Evolutionary conservation across 2,329 filamentous ascomycete genomes (phyloP).

Genomic region (Ceratocystis albifundus): DNA sequence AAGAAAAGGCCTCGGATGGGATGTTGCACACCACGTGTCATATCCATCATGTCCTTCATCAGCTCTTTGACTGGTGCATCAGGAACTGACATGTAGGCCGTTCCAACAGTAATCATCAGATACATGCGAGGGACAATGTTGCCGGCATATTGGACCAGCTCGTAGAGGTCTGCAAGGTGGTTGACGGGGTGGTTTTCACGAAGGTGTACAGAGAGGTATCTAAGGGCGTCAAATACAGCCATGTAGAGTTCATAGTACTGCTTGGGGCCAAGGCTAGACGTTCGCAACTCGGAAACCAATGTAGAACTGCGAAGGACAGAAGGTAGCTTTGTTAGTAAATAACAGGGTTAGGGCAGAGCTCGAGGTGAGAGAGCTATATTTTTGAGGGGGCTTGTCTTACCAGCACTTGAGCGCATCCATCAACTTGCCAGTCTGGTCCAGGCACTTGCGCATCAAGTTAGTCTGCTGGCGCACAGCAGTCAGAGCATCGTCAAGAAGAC

Average conservation of each 20-base stretch:
- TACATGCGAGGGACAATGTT: slow-evolving; percentile 95
- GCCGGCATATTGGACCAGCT: slow-evolving; percentile 93
- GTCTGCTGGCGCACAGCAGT: slow-evolving; percentile 95
- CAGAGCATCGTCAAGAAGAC: slow-evolving; percentile 93
- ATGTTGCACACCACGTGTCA: slow-evolving; percentile 96
- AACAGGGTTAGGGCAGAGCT: background rate
- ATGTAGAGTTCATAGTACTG: slow-evolving; percentile 99
- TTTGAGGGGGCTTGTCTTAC: slow-evolving; percentile 42
- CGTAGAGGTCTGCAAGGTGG: slow-evolving; percentile 94
- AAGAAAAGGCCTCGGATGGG: slow-evolving; percentile 90
- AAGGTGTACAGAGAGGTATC: slow-evolving; percentile 90
- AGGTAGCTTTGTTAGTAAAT: background rate
- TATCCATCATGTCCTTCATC: slow-evolving; percentile 99
- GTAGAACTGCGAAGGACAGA: slow-evolving; percentile 59
- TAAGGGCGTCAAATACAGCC: slow-evolving; percentile 94
- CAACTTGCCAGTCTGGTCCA: slow-evolving; percentile 93
- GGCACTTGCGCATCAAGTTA: slow-evolving; percentile 89
- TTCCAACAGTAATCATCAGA: slow-evolving; percentile 98
- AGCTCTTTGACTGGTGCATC: slow-evolving; percentile 98
- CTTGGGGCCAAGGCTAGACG: slow-evolving; percentile 93
- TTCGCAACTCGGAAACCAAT: slow-evolving; percentile 93
- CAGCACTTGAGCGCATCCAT: slow-evolving; percentile 99
- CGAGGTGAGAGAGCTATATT: background rate
- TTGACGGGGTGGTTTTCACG: slow-evolving; percentile 96
- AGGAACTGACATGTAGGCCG: slow-evolving; percentile 96